These are phyloP conservation scores for Cyberlindnera maclurae DNA, from an alignment of 805 yeast species.

Conservation along the genomic window DNA sequence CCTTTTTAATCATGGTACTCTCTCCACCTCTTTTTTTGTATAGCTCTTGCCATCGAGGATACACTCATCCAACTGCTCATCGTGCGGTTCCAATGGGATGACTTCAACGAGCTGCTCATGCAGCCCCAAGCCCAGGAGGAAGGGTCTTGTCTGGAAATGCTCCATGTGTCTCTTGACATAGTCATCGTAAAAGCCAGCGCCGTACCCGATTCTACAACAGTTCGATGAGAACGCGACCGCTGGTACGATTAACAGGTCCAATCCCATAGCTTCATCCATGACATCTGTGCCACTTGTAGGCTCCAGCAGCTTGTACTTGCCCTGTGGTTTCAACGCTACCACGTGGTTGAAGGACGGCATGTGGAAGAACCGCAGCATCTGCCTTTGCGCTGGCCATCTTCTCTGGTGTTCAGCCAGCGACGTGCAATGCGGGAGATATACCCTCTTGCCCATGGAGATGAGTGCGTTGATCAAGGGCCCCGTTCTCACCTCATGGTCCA, in stretches of 20 bases:
- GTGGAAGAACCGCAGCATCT: conserved; percentile 51
- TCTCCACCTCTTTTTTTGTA: background rate
- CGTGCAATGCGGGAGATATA: conserved; percentile 52
- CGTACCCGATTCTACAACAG: conserved; percentile 69
- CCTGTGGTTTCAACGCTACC: conserved; percentile 48
- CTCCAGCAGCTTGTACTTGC: conserved; percentile 60
- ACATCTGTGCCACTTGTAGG: conserved; percentile 37
- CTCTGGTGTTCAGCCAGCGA: conserved; percentile 24
- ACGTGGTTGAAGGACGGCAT: conserved; percentile 39
- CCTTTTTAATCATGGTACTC: no score
- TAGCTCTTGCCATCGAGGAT: conserved; percentile 32
- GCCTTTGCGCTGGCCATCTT: conserved; percentile 22
- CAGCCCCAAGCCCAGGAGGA: conserved; percentile 59
- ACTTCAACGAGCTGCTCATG: conserved; percentile 48
- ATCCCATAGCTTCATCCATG: conserved; percentile 29
- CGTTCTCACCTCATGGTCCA: conserved; percentile 72
- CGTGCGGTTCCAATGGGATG: conserved; percentile 58
- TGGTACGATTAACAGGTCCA: conserved; percentile 76
- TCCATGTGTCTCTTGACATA: conserved; percentile 43
- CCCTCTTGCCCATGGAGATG: conserved; percentile 40
- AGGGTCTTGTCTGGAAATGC: conserved; percentile 27
- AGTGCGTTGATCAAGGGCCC: conserved; percentile 42
- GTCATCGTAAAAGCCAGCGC: conserved; percentile 89
- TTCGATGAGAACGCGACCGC: conserved; percentile 69
- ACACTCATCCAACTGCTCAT: conserved; percentile 49